Evolutionary conservation across 768 basidiomycete genomes (phyloP), one percentile per base, ranked within the genome.

Genomic region (Mycena galopus): DNA sequence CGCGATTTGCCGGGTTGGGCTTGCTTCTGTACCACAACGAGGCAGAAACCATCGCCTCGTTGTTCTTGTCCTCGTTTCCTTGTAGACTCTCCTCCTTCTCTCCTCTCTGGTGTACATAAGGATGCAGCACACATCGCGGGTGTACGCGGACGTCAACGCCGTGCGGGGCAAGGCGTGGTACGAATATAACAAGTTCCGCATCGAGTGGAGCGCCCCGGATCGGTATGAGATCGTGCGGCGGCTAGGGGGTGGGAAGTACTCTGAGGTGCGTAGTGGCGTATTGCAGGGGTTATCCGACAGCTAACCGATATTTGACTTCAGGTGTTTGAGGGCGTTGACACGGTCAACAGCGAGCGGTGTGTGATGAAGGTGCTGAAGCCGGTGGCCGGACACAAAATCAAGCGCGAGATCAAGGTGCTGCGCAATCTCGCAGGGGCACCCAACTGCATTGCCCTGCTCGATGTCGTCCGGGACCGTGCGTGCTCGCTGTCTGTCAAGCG

Each of bases 351-450:
- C 50, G 87, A 88, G 70, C 86, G 84, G 62, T 90, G 89, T 76
- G 84, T 91, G 74, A 87, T 93, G 83, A 93, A 93, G 79, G 91
- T 93, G 6, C 84, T 93, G 74, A 93, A 93, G 77, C 92, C 92
- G 19, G 91, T 93, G 50, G 91, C 85, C 80, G 88, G 86, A 78
- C 88, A 88, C 82, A 93, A 93, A 85, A 90, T 93, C 79, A 92
- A 92, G 82, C 86, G 92, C 27, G 92, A 93, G 80, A 90, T 93
- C 81, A 93, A 93, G 84, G 90, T 93, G 67, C 81, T 93, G 62
- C 88, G 89, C 72, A 92, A 92, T 78, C 79, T 93, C 32, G 69
- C 69, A 0, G 69, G 69, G 8, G 92, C 91, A 3, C 88, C 91
- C 21, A 93, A 93, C 82, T 85, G 92, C 69, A 86, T 93, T 73